Conservation (phyloP, 768 basidiomycete species). For the Leccinum pellstonianum region DNA sequence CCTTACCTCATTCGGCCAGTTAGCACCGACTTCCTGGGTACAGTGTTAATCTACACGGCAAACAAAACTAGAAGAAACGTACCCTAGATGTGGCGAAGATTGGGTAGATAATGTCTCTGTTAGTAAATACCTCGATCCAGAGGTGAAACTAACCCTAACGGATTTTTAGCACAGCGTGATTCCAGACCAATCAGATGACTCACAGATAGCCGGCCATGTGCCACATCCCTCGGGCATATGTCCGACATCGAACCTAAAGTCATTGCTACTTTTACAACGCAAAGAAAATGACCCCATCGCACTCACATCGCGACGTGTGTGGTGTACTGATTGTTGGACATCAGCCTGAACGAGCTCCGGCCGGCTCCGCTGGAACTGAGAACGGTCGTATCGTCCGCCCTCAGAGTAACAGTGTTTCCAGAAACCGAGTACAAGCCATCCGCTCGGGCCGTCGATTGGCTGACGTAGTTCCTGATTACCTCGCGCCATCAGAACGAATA, state of each 20-base stretch:
- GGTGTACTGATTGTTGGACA: slow-evolving; percentile 30
- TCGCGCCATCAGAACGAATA: background rate
- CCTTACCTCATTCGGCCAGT: slow-evolving; percentile 28
- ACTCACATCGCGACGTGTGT: slow-evolving; percentile 36
- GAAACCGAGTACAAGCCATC: slow-evolving; percentile 59
- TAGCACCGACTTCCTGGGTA: slow-evolving; percentile 25
- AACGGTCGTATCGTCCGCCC: slow-evolving; percentile 33
- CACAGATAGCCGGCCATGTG: slow-evolving; percentile 39
- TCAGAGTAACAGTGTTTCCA: slow-evolving; percentile 36
- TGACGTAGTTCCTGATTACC: slow-evolving; percentile 41
- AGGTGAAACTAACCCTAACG: slow-evolving; percentile 26
- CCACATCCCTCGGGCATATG: slow-evolving; percentile 42
- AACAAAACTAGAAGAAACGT: background rate
- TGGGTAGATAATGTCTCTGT: background rate
- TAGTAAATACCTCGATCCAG: background rate
- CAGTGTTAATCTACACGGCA: background rate
- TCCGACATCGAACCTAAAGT: slow-evolving; percentile 32
- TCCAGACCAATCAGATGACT: slow-evolving; percentile 6
- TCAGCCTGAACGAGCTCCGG: slow-evolving; percentile 37
- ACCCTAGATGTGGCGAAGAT: slow-evolving; percentile 22
- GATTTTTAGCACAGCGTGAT: background rate
- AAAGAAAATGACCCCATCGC: background rate
- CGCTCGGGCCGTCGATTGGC: slow-evolving; percentile 45
- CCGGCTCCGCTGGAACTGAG: slow-evolving; percentile 33
- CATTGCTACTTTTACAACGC: background rate